A percentile compares a stretch with the other conserved stretches of the same genome.
phyloP scores from a whole-genome alignment of 352 stramenopile genomes.

The Blastocystis sp. region DNA sequence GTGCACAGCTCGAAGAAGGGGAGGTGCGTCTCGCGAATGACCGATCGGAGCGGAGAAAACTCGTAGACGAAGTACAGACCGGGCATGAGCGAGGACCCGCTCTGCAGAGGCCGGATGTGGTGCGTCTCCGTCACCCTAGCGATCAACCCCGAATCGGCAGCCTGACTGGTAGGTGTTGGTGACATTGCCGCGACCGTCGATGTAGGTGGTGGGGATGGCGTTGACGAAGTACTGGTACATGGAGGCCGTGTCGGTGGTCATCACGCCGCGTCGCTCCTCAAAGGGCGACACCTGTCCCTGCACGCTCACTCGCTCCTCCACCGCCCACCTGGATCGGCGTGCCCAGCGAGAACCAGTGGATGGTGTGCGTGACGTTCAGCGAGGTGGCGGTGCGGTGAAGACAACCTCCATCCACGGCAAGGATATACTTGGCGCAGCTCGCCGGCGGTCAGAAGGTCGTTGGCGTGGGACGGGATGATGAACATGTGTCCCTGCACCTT shows the following conservation, averaged over 20 bases:
- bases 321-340: neutral
- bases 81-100: slow-evolving; percentile 73
- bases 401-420: too few relatives aligned
- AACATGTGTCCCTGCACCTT: slow-evolving; percentile 65
- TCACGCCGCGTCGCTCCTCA: slow-evolving; percentile 17
- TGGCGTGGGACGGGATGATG: slow-evolving; percentile 11
- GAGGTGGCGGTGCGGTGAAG: too few relatives aligned
- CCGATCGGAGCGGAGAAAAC: slow-evolving; percentile 76
- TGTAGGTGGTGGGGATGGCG: slow-evolving; percentile 78
- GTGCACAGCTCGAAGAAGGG: slow-evolving; percentile 63
- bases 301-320: neutral
- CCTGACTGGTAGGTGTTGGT: slow-evolving; percentile 62
- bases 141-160: neutral
- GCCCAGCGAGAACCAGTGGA: slow-evolving; percentile 44
- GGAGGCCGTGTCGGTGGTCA: neutral
- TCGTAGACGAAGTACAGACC: slow-evolving; percentile 87
- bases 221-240: slow-evolving; percentile 82
- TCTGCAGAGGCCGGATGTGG: slow-evolving; percentile 35
- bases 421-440: neutral
- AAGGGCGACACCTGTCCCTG: slow-evolving; percentile 57
- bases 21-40: slow-evolving; percentile 25
- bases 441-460: neutral
- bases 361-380: slow-evolving; percentile 64
- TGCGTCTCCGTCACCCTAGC: slow-evolving; percentile 65
- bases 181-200: neutral